Evolutionary conservation across 805 yeast genomes (phyloP), one percentile per base, ranked within the genome.

Genomic region (Priceomyces haplophilus): DNA sequence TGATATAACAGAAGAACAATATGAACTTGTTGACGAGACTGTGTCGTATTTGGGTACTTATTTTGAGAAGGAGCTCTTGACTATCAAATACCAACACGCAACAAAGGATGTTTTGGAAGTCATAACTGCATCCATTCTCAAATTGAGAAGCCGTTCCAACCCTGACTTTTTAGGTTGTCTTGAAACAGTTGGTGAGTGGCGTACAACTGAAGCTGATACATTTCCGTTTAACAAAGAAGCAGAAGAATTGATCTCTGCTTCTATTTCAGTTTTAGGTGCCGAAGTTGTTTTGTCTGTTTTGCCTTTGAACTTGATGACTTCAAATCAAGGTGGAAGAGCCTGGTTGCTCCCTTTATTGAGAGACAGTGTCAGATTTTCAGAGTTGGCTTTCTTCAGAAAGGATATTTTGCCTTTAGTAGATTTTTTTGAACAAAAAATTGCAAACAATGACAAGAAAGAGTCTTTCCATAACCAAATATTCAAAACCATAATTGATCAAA

Each of bases 281-380:
- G 95, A 85, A 52, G 79, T 73, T 10, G 93, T 93, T 2, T 67
- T 91, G 47, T 64, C 78, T 36, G 69, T 77, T 3, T 72, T 93
- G 25, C 98, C 99, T 5, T 71, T 93, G 56, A 88, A 91, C 57
- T 72, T 93, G 53, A 75, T 76, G 36, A 79, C 83, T 4, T 61
- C 67, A 17, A 64, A 67, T 24, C 72, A 75, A 34, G 76, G 82
- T n/a, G 97, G 97, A 36, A 79, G 98, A 59, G 97, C 97, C 36
- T 93, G 98, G 97, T 58, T 93, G 53, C 75, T 93, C 50, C 99
- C 99, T 8, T 61, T 93, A 25, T 75, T 93, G 47, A 83, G 97
- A 67, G 97, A 90, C 55, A 82, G 87, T 55, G 85, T 88, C 20
- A 77, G 82, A 53, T 76, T 80, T 54, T 84, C 97, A 1, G 73